Conservation (phyloP, 2,329 filamentous ascomycete genomes). For the Pseudonectria buxi region DNA sequence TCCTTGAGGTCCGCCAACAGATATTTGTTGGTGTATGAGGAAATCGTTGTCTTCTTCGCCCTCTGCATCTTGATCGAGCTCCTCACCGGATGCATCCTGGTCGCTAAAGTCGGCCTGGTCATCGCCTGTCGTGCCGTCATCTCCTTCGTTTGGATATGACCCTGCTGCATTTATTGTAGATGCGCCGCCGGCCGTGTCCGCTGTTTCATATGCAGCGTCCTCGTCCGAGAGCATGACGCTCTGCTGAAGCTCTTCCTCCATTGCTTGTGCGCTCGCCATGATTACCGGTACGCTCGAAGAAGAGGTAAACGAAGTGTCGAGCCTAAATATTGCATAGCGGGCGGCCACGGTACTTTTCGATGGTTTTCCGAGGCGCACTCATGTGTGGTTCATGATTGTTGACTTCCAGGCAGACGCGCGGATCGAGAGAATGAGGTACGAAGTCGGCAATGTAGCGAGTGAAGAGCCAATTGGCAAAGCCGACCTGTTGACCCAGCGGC, state of each 20-base stretch:
- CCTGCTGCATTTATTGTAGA: conserved; percentile 16
- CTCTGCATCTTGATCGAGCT: conserved; percentile 36
- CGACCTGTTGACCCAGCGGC: background rate
- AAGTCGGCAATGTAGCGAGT: conserved; percentile 1
- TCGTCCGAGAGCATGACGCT: conserved; percentile 47
- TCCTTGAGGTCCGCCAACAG: conserved; percentile 19
- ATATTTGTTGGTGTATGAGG: conserved; percentile 20
- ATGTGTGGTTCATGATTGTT: conserved; percentile 19
- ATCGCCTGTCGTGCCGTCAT: conserved; percentile 8
- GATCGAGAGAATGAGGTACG: conserved; percentile 5
- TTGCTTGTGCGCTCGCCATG: conserved; percentile 47
- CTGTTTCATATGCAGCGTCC: conserved; percentile 36
- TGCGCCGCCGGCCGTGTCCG: conserved; percentile 26
- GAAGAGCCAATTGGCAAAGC: conserved; percentile 1
- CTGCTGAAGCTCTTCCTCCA: conserved; percentile 52
- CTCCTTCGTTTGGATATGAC: conserved; percentile 1
- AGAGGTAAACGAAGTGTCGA: conserved; percentile 8
- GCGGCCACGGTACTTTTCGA: conserved; percentile 15
- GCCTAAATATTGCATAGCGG: conserved; percentile 25
- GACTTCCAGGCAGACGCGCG: conserved; percentile 15
- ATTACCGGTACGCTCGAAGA: conserved; percentile 22
- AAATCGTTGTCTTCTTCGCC: conserved; percentile 35
- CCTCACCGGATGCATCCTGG: conserved; percentile 34
- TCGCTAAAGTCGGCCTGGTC: conserved; percentile 32
- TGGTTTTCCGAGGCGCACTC: conserved; percentile 13